phyloP scores from a whole-genome alignment of 192 early-diverging fungal genomes.

The Linderina pennispora region DNA sequence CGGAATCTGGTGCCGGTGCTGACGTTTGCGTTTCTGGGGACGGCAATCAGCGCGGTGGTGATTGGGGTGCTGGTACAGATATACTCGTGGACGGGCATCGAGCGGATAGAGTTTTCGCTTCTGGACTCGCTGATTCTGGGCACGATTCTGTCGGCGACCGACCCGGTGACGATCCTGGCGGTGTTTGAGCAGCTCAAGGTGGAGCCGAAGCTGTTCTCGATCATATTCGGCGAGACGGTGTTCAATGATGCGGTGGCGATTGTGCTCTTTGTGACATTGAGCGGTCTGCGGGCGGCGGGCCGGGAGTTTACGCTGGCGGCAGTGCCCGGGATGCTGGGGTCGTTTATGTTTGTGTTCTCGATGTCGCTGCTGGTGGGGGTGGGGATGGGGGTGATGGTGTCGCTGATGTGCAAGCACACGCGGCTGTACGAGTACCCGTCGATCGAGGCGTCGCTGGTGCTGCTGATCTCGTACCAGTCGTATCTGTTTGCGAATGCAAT shows the following conservation, averaged over 20 bases:
- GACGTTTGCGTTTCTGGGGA: slow-evolving; percentile 91
- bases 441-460: slow-evolving; percentile 86
- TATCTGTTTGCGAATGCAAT: slow-evolving; percentile 88
- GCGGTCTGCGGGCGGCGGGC: slow-evolving; percentile 58
- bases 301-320: slow-evolving; percentile 61
- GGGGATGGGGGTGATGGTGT: slow-evolving; percentile 64
- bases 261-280: slow-evolving; percentile 86
- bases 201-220: slow-evolving; percentile 90
- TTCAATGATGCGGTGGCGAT: slow-evolving; percentile 98
- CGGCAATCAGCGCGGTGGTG: slow-evolving; percentile 83
- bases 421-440: slow-evolving; percentile 74
- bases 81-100: slow-evolving; percentile 62
- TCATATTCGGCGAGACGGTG: slow-evolving; percentile 94
- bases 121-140: slow-evolving; percentile 95
- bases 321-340: slow-evolving; percentile 54
- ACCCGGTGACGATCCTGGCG: slow-evolving; percentile 93
- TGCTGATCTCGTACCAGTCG: slow-evolving; percentile 83
- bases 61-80: slow-evolving; percentile 74
- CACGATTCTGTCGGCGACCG: slow-evolving; percentile 90
- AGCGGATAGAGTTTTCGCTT: slow-evolving; percentile 65
- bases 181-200: slow-evolving; percentile 92
- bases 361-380: slow-evolving; percentile 82
- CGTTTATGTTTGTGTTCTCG: slow-evolving; percentile 78
- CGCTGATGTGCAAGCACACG: slow-evolving; percentile 86
- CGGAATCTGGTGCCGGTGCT: slow-evolving; percentile 85